A percentile compares a stretch with the other conserved stretches of the same genome.
Conservation (phyloP, 2,329 filamentous ascomycete species). For the Neodidymelliopsis sp. region DNA sequence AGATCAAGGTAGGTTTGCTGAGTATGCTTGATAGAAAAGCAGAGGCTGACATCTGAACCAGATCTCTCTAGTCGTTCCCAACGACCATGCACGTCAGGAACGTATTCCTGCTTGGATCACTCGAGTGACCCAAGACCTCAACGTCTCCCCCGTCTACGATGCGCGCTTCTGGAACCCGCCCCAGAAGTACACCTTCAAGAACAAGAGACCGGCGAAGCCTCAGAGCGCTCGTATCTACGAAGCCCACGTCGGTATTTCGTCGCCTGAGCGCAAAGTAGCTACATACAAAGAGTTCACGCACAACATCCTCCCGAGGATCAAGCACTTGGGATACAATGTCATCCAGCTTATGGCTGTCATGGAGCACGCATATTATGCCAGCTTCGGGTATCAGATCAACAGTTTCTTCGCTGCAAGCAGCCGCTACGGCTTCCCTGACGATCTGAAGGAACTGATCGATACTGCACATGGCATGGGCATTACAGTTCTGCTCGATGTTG, state of each 20-base stretch:
- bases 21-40: not conserved
- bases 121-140: conserved; percentile 92
- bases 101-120: conserved; percentile 96
- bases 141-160: conserved; percentile 90
- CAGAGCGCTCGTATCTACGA: conserved; percentile 91
- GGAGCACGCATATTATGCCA: conserved; percentile 99
- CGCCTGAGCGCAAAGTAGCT: conserved; percentile 84
- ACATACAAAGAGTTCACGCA: conserved; percentile 98
- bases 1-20: conserved; percentile 77
- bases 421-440: conserved; percentile 90
- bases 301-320: conserved; percentile 90
- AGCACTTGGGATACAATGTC: conserved; percentile 90
- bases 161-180: conserved; percentile 98
- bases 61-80: conserved; percentile 84
- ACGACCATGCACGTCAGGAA: conserved; percentile 78
- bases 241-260: conserved; percentile 97
- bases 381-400: conserved; percentile 98
- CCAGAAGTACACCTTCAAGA: conserved; percentile 83
- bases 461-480: conserved; percentile 92
- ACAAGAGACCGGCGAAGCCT: conserved; percentile 82
- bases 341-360: conserved; percentile 99
- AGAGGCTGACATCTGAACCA: conserved; percentile 46
- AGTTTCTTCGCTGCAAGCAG: conserved; percentile 98
- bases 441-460: conserved; percentile 95
- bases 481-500: conserved; percentile 90